Evolutionary conservation across 306 rosid genomes (phyloP), one percentile per base, ranked within the genome.

Genomic region (Casuarina glauca): DNA sequence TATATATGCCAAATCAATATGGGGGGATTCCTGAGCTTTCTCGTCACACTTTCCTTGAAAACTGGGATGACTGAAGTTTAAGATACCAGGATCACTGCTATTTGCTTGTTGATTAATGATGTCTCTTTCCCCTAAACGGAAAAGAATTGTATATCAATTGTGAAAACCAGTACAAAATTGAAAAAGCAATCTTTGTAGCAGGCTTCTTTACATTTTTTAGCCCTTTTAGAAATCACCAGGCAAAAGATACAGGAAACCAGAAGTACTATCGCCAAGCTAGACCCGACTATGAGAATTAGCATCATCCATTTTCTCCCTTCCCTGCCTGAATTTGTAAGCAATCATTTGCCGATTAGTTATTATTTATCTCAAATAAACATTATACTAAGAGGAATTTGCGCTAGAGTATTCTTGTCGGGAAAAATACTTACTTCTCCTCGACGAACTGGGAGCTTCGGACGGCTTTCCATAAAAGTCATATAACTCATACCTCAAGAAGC

Each of bases 401-500:
- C 16, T 38, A 4, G 60, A 11, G 1, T 8, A 35, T 39, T 19
- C 19, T n/a, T 35, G 3, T 44, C 3, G 36, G 26, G 26, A 13
- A 4, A 60, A 58, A 58, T 45, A 48, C 78, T 79, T 88, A 88
- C 91, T 85, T 49, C 48, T 74, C 26, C 57, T 77, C 11, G 87
- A 16, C 57, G 91, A 41, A 71, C 2, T 4, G 48, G 64, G 11
- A 17, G 76, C 68, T 4, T 17, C 26, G 26, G 26, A 20, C 26
- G 26, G 26, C 26, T 20, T 20, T 20, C 26, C 35, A 42, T 91
- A 87, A 77, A 89, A 91, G 3, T 76, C 7, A 72, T 91, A 91
- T 4, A 89, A 74, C 57, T 91, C 91, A 77, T 87, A 89, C 83
- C 96, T 82, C 74, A 89, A 62, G 57, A 32, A 89, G 76, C 93